A percentile compares a stretch with the other conserved stretches of the same genome.
phyloP scores from a whole-genome alignment of 768 basidiomycete genomes.

The Butyriboletus loyo region DNA sequence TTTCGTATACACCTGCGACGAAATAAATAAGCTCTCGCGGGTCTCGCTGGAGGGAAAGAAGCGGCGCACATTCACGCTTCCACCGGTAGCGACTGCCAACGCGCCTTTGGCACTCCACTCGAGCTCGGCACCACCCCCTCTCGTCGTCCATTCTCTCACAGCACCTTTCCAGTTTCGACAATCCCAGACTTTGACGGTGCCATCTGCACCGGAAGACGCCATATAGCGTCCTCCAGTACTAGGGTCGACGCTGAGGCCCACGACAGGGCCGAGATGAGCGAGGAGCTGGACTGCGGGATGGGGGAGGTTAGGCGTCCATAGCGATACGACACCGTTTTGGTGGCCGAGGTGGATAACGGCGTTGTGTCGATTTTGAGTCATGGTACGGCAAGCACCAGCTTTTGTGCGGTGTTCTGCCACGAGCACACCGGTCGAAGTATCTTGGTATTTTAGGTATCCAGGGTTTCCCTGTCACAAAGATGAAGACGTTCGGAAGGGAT shows the following conservation, averaged over 20 bases:
- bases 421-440: slow-evolving; percentile 89
- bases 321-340: slow-evolving; percentile 90
- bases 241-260: slow-evolving; percentile 78
- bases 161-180: slow-evolving; percentile 92
- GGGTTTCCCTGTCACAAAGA: slow-evolving; percentile 61
- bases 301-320: slow-evolving; percentile 95
- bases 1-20: slow-evolving; percentile 64
- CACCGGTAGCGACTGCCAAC: slow-evolving; percentile 78
- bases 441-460: slow-evolving; percentile 94
- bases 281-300: slow-evolving; percentile 90
- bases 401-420: slow-evolving; percentile 88
- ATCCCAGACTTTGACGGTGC: slow-evolving; percentile 94
- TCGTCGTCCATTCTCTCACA: slow-evolving; percentile 73
- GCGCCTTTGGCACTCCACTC: slow-evolving; percentile 87
- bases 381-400: slow-evolving; percentile 77
- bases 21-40: neutral
- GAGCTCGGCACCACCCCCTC: slow-evolving; percentile 65
- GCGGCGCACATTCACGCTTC: slow-evolving; percentile 71
- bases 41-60: neutral
- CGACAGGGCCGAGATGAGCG: slow-evolving; percentile 86
- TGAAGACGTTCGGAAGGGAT: neutral
- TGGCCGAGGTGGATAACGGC: slow-evolving; percentile 95
- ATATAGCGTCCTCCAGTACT: slow-evolving; percentile 85
- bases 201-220: slow-evolving; percentile 86
- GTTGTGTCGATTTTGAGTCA: slow-evolving; percentile 90